These are phyloP conservation scores for Mycena leptocephala DNA, from an alignment of 768 basidiomycete genomes.

Conservation along the genomic window DNA sequence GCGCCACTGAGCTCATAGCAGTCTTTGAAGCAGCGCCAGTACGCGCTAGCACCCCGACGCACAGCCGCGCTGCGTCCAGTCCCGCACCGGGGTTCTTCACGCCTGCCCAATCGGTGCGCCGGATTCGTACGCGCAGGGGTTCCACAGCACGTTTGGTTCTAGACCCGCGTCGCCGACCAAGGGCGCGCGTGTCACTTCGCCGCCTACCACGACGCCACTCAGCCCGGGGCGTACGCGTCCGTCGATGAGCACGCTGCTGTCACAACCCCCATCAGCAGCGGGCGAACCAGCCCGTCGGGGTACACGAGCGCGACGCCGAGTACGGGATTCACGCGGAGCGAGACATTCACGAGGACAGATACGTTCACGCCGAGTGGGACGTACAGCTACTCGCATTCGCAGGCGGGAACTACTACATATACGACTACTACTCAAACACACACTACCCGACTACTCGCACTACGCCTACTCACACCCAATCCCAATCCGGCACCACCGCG, in stretches of 20 bases:
- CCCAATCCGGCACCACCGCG: too few relatives aligned
- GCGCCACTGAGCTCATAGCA: conserved; percentile 81
- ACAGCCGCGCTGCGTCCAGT: conserved; percentile 70
- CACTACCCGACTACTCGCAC: conserved; percentile 66
- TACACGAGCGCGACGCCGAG: conserved; percentile 30
- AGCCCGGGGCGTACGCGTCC: conserved; percentile 31
- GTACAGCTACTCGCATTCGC: conserved; percentile 41
- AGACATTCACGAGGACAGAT: conserved; percentile 51
- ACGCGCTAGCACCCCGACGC: conserved; percentile 60
- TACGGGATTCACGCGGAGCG: conserved; percentile 36
- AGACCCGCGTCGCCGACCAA: conserved; percentile 67
- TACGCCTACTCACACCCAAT: too few relatives aligned
- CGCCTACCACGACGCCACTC: conserved; percentile 41
- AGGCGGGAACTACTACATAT: conserved; percentile 38
- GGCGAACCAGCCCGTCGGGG: conserved; percentile 38
- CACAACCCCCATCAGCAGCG: conserved; percentile 27
- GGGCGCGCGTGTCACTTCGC: conserved; percentile 43
- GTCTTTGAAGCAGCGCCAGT: conserved; percentile 72
- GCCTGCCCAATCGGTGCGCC: conserved; percentile 40
- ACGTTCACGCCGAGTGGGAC: conserved; percentile 45
- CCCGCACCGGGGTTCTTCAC: conserved; percentile 46
- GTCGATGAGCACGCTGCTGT: conserved; percentile 33
- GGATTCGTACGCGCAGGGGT: conserved; percentile 53
- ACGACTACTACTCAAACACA: conserved; percentile 54
- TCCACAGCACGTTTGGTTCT: conserved; percentile 57